phyloP scores from a whole-genome alignment of 2,329 filamentous ascomycete species.

The Escovopsis sp. region DNA sequence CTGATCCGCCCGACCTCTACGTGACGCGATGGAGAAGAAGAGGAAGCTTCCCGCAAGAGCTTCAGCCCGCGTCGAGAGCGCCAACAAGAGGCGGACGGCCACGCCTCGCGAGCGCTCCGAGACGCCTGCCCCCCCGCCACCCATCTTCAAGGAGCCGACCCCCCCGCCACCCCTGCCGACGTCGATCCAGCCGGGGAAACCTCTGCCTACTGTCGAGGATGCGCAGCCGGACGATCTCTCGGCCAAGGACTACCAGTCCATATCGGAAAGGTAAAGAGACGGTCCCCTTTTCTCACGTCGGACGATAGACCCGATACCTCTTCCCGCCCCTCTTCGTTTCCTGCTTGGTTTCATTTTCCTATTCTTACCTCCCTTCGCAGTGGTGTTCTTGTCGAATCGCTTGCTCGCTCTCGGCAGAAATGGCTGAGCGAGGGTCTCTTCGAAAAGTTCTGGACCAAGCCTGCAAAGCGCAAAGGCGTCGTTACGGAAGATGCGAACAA shows the following conservation, averaged over 20 bases:
- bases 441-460: slow-evolving; percentile 65
- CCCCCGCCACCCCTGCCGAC: slow-evolving; percentile 38
- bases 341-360: neutral
- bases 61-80: slow-evolving; percentile 43
- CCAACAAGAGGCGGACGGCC: slow-evolving; percentile 42
- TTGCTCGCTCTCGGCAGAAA: slow-evolving; percentile 55
- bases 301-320: too few relatives aligned
- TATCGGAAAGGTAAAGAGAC: slow-evolving; percentile 48
- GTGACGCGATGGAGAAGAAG: slow-evolving; percentile 43
- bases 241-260: slow-evolving; percentile 52
- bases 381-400: slow-evolving; percentile 58
- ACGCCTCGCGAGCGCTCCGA: slow-evolving; percentile 38
- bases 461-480: slow-evolving; percentile 49
- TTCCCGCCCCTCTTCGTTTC: slow-evolving; percentile 1
- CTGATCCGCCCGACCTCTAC: slow-evolving; percentile 4
- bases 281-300: too few relatives aligned
- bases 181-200: slow-evolving; percentile 47
- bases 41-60: slow-evolving; percentile 48
- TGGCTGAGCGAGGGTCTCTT: slow-evolving; percentile 61
- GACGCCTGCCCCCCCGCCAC: slow-evolving; percentile 24
- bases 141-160: slow-evolving; percentile 18
- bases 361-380: slow-evolving; percentile 23
- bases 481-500: slow-evolving; percentile 49
- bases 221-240: slow-evolving; percentile 50
- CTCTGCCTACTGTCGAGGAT: slow-evolving; percentile 54